phyloP scores from a whole-genome alignment of 2,329 filamentous ascomycete genomes.

The Scolecobasidium constrictum region DNA sequence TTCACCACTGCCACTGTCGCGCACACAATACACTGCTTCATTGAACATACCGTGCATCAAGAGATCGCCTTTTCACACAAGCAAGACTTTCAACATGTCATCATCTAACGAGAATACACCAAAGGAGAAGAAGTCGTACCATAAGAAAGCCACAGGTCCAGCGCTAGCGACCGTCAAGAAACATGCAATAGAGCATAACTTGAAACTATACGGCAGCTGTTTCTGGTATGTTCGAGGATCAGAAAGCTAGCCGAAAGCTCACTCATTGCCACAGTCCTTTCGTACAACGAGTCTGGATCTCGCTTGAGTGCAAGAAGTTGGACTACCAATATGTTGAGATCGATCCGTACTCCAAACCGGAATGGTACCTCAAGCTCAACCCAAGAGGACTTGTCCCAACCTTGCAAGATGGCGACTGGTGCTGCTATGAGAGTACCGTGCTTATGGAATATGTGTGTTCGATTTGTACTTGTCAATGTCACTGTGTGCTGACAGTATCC shows the following conservation, averaged over 20 bases:
- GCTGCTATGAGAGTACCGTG: slow-evolving; percentile 69
- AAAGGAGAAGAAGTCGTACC: slow-evolving; percentile 48
- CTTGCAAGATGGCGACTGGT: slow-evolving; percentile 69
- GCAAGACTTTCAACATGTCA: neutral
- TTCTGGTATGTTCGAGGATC: slow-evolving; percentile 54
- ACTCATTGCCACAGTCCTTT: slow-evolving; percentile 8
- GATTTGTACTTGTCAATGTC: too few species aligned
- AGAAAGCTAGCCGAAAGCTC: too few species aligned
- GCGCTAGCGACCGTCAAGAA: slow-evolving; percentile 59
- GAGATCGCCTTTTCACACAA: too few species aligned
- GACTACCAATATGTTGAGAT: slow-evolving; percentile 80
- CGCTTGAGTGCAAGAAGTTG: slow-evolving; percentile 67
- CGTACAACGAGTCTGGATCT: slow-evolving; percentile 64
- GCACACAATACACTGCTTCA: too few species aligned
- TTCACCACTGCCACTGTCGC: too few species aligned
- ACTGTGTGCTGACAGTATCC: slow-evolving; percentile 5
- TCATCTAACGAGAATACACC: slow-evolving; percentile 1
- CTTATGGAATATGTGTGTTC: slow-evolving; percentile 68
- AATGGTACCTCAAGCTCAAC: slow-evolving; percentile 62
- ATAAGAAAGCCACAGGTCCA: slow-evolving; percentile 60
- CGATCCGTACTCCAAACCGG: slow-evolving; percentile 66
- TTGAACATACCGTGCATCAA: too few species aligned
- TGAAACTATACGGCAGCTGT: slow-evolving; percentile 73
- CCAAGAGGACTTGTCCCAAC: slow-evolving; percentile 67
- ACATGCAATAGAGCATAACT: slow-evolving; percentile 56